Base-by-base conservation (phyloP, 2,329 filamentous ascomycete species). In the Aspergillus felis region DNA sequence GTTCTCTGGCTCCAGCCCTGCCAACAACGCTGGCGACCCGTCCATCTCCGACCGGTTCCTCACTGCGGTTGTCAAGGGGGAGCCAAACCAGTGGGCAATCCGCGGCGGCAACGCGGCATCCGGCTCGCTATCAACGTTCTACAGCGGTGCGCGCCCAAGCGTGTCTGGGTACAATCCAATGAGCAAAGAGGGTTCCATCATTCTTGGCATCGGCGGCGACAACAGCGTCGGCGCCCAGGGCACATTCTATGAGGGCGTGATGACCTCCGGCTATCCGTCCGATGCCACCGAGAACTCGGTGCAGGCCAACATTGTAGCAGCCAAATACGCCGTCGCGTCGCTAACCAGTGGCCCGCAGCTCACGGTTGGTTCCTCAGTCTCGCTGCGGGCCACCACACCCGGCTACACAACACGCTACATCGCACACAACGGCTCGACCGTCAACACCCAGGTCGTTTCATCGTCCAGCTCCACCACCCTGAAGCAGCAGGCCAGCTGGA, bases 151-250 rank as follows among this genome's bases (percentile, higher is more conserved):
- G 1, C 82, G 85, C 3, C 85, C 85, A 3, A 76, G 35, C n/a
- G 64, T 44, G 3, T 60, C 67, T 14, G 84, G 83, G 9, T 87
- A 87, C 71, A 82, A 85, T 67, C 72, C 81, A 0, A 88, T 88
- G 86, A 76, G 65, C 61, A 87, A 87, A 62, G 85, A 88, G 66
- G 85, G 85, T 12, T 81, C 85, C 56, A 85, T 88, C 48, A 79
- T 88, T 57, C 82, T 88, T n/a, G 85, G 86, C n/a, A 87, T 87
- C 54, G 86, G 86, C n/a, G 86, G 86, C 7, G 86, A 88, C 63
- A 88, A 86, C 73, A 85, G 82, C 66, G 74, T 76, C 63, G 65
- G 81, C 50, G 85, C 78, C 0, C 82, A 86, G 66, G 85, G 85
- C 27, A 87, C 84, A 0, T 86, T 85, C 65, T 85, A 87, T 69